phyloP scores from a whole-genome alignment of 441 rosid species.

The Cnidoscolus chayamansa region DNA sequence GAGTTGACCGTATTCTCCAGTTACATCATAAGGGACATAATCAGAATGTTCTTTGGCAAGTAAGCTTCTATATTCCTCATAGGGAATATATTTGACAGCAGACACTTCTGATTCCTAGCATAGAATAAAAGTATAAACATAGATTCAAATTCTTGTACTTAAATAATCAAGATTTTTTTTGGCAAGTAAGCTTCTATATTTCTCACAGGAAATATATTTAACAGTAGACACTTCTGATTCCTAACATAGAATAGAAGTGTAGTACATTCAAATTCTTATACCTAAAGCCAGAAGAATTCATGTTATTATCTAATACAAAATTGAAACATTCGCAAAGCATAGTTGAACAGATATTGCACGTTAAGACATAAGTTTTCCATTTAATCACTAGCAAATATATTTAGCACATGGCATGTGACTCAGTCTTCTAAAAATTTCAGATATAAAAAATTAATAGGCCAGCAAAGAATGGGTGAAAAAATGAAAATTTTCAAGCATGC shows the following conservation, averaged over 20 bases:
- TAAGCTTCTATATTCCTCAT: constrained; percentile 53
- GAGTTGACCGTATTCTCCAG: constrained; percentile 66
- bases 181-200: constrained; percentile 58
- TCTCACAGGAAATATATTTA: constrained; percentile 60
- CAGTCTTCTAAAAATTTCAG: not conserved
- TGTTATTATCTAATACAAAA: not conserved
- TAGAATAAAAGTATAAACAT: constrained; percentile 17
- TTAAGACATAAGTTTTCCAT: not conserved
- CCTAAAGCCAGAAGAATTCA: constrained; percentile 7
- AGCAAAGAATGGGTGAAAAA: not conserved
- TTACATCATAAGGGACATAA: constrained; percentile 71
- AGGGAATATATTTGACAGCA: constrained; percentile 70
- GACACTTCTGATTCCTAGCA: constrained; percentile 81
- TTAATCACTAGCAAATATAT: not conserved
- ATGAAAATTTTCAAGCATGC: not conserved
- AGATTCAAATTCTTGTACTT: constrained; percentile 23
- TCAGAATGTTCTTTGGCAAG: constrained; percentile 72
- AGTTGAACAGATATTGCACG: not conserved
- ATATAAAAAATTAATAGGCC: not conserved
- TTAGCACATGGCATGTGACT: not conserved
- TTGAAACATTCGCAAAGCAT: not conserved
- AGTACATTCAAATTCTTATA: constrained; percentile 23
- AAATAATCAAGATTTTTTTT: constrained; percentile 54
- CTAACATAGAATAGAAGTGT: constrained; percentile 34
- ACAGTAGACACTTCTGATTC: constrained; percentile 89